Percentiles rank a stretch among this genome's conserved stretches.
Conservation (phyloP, 306 rosid genomes). For the Cyamopsis tetragonoloba region DNA sequence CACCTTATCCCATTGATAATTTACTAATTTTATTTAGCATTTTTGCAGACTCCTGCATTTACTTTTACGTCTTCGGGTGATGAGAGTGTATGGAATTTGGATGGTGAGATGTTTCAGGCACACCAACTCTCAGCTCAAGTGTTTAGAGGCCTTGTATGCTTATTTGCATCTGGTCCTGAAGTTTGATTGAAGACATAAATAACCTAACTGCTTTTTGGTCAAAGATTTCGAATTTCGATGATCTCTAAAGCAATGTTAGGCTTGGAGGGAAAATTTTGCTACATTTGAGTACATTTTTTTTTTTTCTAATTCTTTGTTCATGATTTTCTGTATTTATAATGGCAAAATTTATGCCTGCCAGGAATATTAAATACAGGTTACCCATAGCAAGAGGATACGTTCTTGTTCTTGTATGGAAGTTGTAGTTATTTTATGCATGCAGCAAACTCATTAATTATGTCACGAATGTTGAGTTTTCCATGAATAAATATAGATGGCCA, state of each 20-base stretch:
- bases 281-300: not conserved
- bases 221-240: constrained; percentile 1
- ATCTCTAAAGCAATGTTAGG: not conserved
- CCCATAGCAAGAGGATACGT: not conserved
- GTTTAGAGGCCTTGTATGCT: constrained; percentile 70
- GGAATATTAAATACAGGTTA: not conserved
- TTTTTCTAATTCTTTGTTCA: not conserved
- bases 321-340: not conserved
- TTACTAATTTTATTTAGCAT: not conserved
- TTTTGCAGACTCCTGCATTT: constrained; percentile 67
- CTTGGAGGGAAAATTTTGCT: constrained; percentile 12
- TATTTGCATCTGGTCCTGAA: constrained; percentile 89
- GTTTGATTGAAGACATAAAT: constrained; percentile 31
- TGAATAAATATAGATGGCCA: not conserved
- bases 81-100: constrained; percentile 88
- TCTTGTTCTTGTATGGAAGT: constrained; percentile 9
- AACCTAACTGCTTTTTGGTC: not conserved
- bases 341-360: not conserved
- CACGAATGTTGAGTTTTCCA: not conserved
- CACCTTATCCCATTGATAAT: not conserved
- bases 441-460: not conserved
- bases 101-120: constrained; percentile 77
- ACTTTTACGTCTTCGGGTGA: constrained; percentile 70
- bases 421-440: not conserved
- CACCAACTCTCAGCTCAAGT: constrained; percentile 95